Evolutionary conservation across 2,329 filamentous ascomycete species (phyloP).

Genomic region (Fusarium liriodendri): DNA sequence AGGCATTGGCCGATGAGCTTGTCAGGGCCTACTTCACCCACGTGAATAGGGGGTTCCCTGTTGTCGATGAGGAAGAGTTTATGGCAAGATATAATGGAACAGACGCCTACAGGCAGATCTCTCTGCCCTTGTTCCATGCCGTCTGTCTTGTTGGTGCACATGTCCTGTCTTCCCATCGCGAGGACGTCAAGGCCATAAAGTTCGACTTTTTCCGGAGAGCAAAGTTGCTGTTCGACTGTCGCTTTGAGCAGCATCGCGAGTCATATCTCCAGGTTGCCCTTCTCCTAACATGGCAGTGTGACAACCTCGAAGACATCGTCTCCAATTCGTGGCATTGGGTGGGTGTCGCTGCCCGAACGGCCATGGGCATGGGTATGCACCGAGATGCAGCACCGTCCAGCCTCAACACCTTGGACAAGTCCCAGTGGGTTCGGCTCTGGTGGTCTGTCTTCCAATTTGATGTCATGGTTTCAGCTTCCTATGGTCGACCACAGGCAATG

Average conservation of each 20-base stretch:
- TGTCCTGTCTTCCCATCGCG: slow-evolving; percentile 54
- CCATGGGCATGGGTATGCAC: slow-evolving; percentile 66
- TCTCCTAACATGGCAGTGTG: slow-evolving; percentile 66
- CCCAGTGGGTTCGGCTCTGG: slow-evolving; percentile 53
- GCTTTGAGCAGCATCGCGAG: slow-evolving; percentile 64
- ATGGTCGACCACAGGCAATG: slow-evolving; percentile 64
- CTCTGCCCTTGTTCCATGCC: slow-evolving; percentile 61
- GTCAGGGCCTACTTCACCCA: slow-evolving; percentile 62
- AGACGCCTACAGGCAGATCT: slow-evolving; percentile 57
- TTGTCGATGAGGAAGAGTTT: slow-evolving; percentile 63
- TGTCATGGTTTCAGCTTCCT: slow-evolving; percentile 50
- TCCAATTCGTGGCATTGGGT: slow-evolving; percentile 66
- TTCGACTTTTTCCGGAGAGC: slow-evolving; percentile 62
- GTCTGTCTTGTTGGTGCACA: slow-evolving; percentile 64
- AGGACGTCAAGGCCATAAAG: slow-evolving; percentile 55
- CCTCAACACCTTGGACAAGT: slow-evolving; percentile 47
- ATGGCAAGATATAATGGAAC: slow-evolving; percentile 60
- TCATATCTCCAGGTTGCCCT: slow-evolving; percentile 65
- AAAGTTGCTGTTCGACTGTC: slow-evolving; percentile 64
- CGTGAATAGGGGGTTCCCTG: slow-evolving; percentile 63
- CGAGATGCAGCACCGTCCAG: slow-evolving; percentile 47
- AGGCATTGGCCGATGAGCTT: slow-evolving; percentile 59
- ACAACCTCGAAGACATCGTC: slow-evolving; percentile 65
- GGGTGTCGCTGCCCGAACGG: slow-evolving; percentile 62
- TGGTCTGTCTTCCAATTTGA: slow-evolving; percentile 56